These are phyloP conservation scores for Quercus phellos DNA, from an alignment of 331 rosid genomes.

Conservation along the genomic window DNA sequence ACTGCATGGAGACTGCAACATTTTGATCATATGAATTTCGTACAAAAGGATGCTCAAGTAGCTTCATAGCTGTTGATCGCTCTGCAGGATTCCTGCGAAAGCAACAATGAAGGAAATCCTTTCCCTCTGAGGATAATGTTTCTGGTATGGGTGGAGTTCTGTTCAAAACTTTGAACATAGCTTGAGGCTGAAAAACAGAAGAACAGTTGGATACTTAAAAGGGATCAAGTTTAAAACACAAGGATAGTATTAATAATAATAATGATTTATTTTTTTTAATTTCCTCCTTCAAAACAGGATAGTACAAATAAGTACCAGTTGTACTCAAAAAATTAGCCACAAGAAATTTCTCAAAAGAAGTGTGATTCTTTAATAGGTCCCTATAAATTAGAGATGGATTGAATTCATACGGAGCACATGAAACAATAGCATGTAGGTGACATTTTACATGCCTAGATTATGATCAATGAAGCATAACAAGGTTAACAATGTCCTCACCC, in stretches of 20 bases:
- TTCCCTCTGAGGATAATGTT: conserved; percentile 69
- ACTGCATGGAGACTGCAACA: conserved; percentile 25
- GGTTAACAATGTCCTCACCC: conserved; percentile 54
- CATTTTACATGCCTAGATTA: not conserved
- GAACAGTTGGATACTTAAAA: conserved; percentile 8
- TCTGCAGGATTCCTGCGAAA: conserved; percentile 85
- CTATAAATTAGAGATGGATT: not conserved
- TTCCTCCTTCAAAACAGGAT: not conserved
- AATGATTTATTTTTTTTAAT: not conserved
- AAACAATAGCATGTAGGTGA: not conserved
- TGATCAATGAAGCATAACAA: conserved; percentile 10
- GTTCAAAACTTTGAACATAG: conserved; percentile 92
- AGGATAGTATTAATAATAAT: not conserved
- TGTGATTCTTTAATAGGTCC: not conserved
- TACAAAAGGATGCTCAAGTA: conserved; percentile 84
- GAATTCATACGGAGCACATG: not conserved
- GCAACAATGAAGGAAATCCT: conserved; percentile 72
- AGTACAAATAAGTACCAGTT: not conserved
- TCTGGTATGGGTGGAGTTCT: conserved; percentile 73
- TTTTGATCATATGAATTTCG: conserved; percentile 47
- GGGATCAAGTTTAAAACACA: not conserved
- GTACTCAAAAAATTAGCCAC: not conserved
- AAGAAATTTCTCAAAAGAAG: not conserved
- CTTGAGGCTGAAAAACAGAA: conserved; percentile 69
- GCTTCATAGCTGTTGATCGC: conserved; percentile 57